These are phyloP conservation scores for Diddensiella transvaalensis DNA, from an alignment of 805 yeast genomes.

Conservation along the genomic window DNA sequence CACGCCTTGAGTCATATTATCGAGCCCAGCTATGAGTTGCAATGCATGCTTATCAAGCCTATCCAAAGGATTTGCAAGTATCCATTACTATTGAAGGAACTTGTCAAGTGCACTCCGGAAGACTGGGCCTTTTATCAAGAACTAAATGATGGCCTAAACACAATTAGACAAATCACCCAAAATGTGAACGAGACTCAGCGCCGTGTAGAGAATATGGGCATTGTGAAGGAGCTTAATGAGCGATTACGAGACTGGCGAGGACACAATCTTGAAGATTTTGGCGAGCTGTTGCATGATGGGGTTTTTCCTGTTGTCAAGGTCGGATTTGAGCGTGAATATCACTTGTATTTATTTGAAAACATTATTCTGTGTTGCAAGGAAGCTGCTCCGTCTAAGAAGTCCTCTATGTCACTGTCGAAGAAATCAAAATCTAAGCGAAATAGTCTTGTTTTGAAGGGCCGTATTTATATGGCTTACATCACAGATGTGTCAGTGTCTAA, in stretches of 20 bases:
- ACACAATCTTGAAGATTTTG: constrained; percentile 71
- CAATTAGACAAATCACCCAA: constrained; percentile 79
- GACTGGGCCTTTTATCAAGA: constrained; percentile 59
- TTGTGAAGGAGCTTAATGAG: constrained; percentile 61
- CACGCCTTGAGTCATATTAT: constrained; percentile 54
- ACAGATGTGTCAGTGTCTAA: constrained; percentile 39
- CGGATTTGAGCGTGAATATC: constrained; percentile 80
- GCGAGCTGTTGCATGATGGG: constrained; percentile 77
- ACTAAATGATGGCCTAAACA: constrained; percentile 61
- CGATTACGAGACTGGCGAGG: constrained; percentile 93
- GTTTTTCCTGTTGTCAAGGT: constrained; percentile 43
- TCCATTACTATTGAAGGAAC: constrained; percentile 71
- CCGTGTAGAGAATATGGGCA: constrained; percentile 77
- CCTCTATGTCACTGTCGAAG: constrained; percentile 12
- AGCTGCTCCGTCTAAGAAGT: constrained; percentile 43
- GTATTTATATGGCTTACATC: constrained; percentile 73
- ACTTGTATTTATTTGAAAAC: constrained; percentile 82
- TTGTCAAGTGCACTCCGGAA: constrained; percentile 60
- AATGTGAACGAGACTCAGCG: constrained; percentile 93
- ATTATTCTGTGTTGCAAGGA: constrained; percentile 64
- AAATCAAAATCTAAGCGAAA: constrained; percentile 25
- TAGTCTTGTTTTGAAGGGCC: constrained; percentile 63
- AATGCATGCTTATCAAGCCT: constrained; percentile 85
- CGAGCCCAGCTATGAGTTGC: constrained; percentile 85
- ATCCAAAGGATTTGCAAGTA: constrained; percentile 95